phyloP scores from a whole-genome alignment of 176 grass and related monocot genomes.

The Zoysia japonica region DNA sequence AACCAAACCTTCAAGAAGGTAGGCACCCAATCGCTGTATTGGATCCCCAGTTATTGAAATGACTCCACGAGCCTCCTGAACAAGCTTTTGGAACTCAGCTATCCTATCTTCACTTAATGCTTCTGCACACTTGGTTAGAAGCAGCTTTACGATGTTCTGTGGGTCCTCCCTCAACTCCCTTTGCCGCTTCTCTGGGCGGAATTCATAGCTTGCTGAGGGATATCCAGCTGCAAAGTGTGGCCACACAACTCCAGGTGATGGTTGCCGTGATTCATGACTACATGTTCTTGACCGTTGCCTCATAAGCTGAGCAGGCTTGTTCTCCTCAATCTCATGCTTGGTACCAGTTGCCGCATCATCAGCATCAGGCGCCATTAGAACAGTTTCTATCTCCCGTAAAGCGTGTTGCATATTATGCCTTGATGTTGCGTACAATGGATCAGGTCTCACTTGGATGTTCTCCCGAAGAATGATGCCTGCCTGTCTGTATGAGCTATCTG shows the following conservation, averaged over 20 bases:
- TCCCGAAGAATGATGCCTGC: conserved; percentile 38
- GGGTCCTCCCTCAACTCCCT: conserved; percentile 62
- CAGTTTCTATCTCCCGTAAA: conserved; percentile 84
- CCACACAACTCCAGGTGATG: conserved; percentile 32
- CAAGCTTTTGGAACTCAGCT: conserved; percentile 69
- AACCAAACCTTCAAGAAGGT: conserved; percentile 86
- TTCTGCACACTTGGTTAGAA: conserved; percentile 74
- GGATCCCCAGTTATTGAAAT: conserved; percentile 85
- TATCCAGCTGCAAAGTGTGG: conserved; percentile 46
- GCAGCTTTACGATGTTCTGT: conserved; percentile 56
- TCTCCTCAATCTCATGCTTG: conserved; percentile 52
- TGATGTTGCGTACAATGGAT: conserved; percentile 57
- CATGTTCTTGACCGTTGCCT: conserved; percentile 69
- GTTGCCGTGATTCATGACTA: conserved; percentile 59
- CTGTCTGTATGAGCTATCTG: conserved; percentile 60
- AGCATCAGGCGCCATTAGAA: conserved; percentile 87
- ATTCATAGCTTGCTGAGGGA: conserved; percentile 47
- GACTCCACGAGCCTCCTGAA: conserved; percentile 53
- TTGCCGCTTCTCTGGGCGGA: conserved; percentile 67
- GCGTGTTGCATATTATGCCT: conserved; percentile 78
- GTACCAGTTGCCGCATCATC: conserved; percentile 55
- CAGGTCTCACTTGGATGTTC: conserved; percentile 46
- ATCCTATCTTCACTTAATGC: conserved; percentile 69
- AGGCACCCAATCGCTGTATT: conserved; percentile 79
- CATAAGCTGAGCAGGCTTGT: conserved; percentile 53